Evolutionary conservation across 2,329 filamentous ascomycete species (phyloP).

Genomic region (Cordyceps pruinosa): DNA sequence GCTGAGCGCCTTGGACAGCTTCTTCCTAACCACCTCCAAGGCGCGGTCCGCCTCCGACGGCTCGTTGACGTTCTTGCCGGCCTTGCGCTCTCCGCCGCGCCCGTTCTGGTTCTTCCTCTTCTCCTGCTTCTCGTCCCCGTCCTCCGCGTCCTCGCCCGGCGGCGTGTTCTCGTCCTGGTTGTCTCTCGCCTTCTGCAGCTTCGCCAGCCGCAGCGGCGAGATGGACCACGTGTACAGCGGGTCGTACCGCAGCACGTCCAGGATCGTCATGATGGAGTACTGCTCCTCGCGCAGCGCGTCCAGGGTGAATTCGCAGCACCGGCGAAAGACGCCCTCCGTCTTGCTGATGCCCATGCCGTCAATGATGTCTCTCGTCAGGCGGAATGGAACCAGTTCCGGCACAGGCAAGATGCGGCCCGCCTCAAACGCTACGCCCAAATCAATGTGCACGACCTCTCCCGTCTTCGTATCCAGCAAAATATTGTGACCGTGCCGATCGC

Average conservation of each 20-base stretch:
- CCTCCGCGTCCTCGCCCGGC: constrained; percentile 29
- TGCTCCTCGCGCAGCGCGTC: constrained; percentile 91
- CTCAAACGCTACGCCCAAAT: constrained; percentile 94
- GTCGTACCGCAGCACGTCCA: constrained; percentile 97
- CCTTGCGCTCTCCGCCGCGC: constrained; percentile 18
- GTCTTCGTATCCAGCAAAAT: constrained; percentile 86
- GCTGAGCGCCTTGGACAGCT: constrained; percentile 87
- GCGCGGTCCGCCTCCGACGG: constrained; percentile 80
- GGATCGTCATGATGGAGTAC: constrained; percentile 96
- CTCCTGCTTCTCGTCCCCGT: constrained; percentile 27
- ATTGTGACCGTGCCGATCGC: constrained; percentile 93
- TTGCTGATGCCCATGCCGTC: constrained; percentile 95
- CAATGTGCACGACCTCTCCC: constrained; percentile 94
- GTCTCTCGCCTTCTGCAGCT: constrained; percentile 55
- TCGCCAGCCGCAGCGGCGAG: constrained; percentile 59
- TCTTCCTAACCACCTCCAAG: constrained; percentile 89
- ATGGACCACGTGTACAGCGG: constrained; percentile 94
- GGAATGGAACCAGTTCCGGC: constrained; percentile 92
- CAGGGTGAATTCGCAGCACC: constrained; percentile 97
- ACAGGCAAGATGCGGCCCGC: constrained; percentile 91
- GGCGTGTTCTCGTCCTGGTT: constrained; percentile 34
- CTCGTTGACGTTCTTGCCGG: constrained; percentile 40
- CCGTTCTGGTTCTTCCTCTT: constrained; percentile 32
- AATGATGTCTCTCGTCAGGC: constrained; percentile 86
- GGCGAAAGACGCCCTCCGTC: constrained; percentile 90